These are phyloP conservation scores for Geopyxis carbonaria DNA, from an alignment of 495 filamentous ascomycete genomes.

Conservation along the genomic window DNA sequence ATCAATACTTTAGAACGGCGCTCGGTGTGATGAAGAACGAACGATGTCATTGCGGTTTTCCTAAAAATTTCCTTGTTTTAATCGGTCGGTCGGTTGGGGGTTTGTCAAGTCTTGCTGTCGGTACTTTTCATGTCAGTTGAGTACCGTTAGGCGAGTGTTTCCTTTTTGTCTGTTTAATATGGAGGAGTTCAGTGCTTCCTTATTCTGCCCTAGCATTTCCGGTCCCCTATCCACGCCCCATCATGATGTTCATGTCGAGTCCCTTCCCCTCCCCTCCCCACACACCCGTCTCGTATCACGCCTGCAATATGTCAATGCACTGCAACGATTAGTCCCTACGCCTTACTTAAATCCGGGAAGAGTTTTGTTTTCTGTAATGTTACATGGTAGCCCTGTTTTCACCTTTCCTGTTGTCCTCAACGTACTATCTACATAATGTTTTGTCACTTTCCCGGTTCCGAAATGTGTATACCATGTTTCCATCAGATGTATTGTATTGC, in stretches of 20 bases:
- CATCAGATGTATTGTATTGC: too few species aligned
- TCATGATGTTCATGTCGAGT: too few species aligned
- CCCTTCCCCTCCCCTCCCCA: not conserved
- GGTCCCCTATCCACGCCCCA: conserved; percentile 2
- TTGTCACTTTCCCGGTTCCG: too few species aligned
- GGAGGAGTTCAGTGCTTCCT: conserved; percentile 6
- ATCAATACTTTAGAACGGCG: conserved; percentile 6
- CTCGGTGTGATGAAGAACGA: conserved; percentile 1
- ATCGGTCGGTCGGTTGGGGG: conserved; percentile 6
- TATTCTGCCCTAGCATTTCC: conserved; percentile 3
- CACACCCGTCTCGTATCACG: too few species aligned
- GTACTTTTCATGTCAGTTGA: not conserved
- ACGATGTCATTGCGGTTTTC: conserved; percentile 1
- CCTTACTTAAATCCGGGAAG: too few species aligned
- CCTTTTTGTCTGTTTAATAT: conserved; percentile 2
- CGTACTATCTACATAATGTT: too few species aligned
- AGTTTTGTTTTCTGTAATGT: too few species aligned
- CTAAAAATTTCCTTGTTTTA: conserved; percentile 5
- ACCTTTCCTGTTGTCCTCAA: too few species aligned
- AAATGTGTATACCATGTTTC: too few species aligned
- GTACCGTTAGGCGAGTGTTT: not conserved
- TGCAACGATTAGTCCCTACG: too few species aligned
- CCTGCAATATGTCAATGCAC: too few species aligned
- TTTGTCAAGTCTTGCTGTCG: conserved; percentile 1
- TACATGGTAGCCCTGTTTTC: too few species aligned